Conservation (phyloP, 495 filamentous ascomycete genomes). For the Lasiosphaeria hispida region DNA sequence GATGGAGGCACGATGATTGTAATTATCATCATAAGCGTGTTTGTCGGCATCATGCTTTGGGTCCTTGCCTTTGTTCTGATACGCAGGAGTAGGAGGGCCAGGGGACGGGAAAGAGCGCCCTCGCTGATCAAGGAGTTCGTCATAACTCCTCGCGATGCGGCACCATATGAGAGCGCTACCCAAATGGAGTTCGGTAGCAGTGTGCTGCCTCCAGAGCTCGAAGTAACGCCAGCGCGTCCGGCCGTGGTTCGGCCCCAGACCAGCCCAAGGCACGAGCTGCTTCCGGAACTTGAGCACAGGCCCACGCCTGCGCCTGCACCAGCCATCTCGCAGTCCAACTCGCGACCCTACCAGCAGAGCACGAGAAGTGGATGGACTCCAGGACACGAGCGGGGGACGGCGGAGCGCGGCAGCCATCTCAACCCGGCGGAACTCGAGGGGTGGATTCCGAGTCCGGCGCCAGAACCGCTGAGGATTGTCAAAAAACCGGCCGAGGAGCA, state of each 20-base stretch:
- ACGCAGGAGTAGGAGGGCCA: constrained; percentile 29
- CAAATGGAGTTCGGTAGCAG: not conserved
- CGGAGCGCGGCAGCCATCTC: constrained; percentile 18
- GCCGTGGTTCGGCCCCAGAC: too few relatives aligned
- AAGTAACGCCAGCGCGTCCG: not conserved
- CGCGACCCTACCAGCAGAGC: too few relatives aligned
- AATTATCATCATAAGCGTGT: constrained; percentile 31
- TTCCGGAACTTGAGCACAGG: too few relatives aligned
- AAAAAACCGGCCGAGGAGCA: too few relatives aligned
- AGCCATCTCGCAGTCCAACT: too few relatives aligned
- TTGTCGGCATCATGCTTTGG: constrained; percentile 27
- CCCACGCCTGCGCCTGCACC: too few relatives aligned
- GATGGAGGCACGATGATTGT: constrained; percentile 27
- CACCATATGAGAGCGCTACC: too few relatives aligned
- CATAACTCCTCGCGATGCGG: not conserved
- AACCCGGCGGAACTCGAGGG: constrained; percentile 34
- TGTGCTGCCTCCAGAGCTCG: not conserved
- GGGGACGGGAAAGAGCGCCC: constrained; percentile 1
- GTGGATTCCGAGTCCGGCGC: not conserved
- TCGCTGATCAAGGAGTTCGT: not conserved
- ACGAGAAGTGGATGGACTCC: too few relatives aligned
- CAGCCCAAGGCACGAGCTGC: too few relatives aligned
- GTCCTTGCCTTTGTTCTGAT: constrained; percentile 22
- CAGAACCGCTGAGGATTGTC: too few relatives aligned
- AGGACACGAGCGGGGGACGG: not conserved